Evolutionary conservation across 345 rosid species (phyloP).

Genomic region (Lumnitzera racemosa): DNA sequence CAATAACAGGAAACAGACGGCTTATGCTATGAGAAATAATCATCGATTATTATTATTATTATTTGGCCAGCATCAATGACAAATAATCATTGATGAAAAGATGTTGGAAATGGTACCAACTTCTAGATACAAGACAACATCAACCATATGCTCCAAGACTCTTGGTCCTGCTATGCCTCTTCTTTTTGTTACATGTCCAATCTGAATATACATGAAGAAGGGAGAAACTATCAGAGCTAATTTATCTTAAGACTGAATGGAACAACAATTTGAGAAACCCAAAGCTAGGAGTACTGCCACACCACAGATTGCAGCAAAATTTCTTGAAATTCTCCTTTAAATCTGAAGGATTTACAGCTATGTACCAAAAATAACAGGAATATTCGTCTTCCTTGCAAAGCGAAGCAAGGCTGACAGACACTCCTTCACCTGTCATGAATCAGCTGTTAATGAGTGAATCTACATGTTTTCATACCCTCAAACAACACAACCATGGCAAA

Average conservation of each 20-base stretch:
- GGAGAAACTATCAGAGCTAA: not conserved
- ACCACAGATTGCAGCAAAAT: too few species aligned
- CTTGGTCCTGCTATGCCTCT: conserved; percentile 99
- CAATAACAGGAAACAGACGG: not conserved
- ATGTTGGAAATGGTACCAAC: conserved; percentile 38
- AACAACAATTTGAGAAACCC: too few species aligned
- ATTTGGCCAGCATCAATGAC: too few species aligned
- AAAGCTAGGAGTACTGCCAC: not conserved
- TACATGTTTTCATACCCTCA: too few species aligned
- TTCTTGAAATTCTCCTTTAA: not conserved
- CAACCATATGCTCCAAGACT: conserved; percentile 96
- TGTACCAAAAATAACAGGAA: conserved; percentile 87
- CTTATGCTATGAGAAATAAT: not conserved
- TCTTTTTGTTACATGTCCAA: conserved; percentile 83
- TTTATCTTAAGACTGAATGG: too few species aligned
- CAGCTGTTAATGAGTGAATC: not conserved
- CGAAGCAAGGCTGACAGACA: conserved; percentile 83
- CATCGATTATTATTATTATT: too few species aligned
- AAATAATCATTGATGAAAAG: conserved; percentile 10
- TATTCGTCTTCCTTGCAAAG: conserved; percentile 73
- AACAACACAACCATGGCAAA: too few species aligned
- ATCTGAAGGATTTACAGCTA: not conserved
- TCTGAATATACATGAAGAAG: conserved; percentile 30
- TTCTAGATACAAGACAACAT: conserved; percentile 90
- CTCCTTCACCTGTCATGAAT: conserved; percentile 64